A percentile compares a stretch with the other conserved stretches of the same genome.
phyloP scores from a whole-genome alignment of 768 basidiomycete species.

The Leucocoprinus birnbaumii region DNA sequence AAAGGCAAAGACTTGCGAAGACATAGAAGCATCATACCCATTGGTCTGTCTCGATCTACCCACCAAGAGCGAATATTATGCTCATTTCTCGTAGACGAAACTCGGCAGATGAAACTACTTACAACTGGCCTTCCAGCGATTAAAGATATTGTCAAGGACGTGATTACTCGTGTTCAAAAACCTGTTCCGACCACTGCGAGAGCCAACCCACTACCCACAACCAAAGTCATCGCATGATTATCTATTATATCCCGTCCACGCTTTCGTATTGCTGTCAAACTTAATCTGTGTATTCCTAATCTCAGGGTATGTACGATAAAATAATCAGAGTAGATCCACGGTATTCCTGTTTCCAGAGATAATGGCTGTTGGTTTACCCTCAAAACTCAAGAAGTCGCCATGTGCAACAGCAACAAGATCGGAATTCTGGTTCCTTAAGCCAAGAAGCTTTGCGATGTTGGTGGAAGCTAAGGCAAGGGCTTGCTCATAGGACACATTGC shows the following conservation, averaged over 20 bases:
- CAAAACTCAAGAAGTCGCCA: conserved; percentile 35
- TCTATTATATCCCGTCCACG: neutral
- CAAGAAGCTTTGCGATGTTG: conserved; percentile 42
- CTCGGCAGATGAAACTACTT: conserved; percentile 75
- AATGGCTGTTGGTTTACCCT: conserved; percentile 37
- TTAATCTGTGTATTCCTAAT: conserved; percentile 1
- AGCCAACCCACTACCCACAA: neutral
- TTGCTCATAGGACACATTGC: conserved; percentile 26
- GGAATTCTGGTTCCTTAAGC: conserved; percentile 28
- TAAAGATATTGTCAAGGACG: conserved; percentile 47
- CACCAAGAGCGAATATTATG: neutral
- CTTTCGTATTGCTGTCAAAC: conserved; percentile 8
- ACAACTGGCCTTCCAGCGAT: conserved; percentile 64
- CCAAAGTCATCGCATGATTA: conserved; percentile 4
- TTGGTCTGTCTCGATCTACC: conserved; percentile 41
- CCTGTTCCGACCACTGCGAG: neutral
- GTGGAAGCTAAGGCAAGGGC: conserved; percentile 37
- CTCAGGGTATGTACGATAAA: conserved; percentile 8
- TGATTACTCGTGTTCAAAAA: neutral
- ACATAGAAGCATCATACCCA: conserved; percentile 62
- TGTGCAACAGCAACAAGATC: conserved; percentile 36
- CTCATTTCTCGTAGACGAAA: conserved; percentile 45
- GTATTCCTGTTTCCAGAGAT: conserved; percentile 21
- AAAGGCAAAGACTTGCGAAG: conserved; percentile 47
- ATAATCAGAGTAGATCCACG: conserved; percentile 11